These are phyloP conservation scores for Fusarium sp. DNA, from an alignment of 2,329 filamentous ascomycete species.

Conservation along the genomic window DNA sequence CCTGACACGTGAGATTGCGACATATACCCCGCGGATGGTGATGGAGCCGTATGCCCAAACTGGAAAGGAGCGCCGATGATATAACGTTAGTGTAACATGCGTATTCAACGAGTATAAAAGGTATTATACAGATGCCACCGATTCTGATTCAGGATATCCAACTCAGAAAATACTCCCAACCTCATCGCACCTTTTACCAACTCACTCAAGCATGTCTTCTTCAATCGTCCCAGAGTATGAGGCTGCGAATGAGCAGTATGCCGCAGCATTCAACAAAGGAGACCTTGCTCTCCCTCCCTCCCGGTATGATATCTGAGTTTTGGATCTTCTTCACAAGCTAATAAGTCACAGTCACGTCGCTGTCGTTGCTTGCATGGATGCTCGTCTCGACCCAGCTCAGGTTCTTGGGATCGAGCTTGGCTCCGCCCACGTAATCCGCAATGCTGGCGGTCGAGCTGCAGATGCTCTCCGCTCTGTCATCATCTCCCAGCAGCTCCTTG, in stretches of 20 bases:
- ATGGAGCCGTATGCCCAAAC: background rate
- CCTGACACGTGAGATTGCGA: slow-evolving; percentile 22
- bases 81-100: background rate
- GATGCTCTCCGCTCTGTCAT: slow-evolving; percentile 80
- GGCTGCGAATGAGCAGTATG: slow-evolving; percentile 37
- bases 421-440: slow-evolving; percentile 83
- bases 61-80: background rate
- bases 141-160: too few relatives aligned
- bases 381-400: slow-evolving; percentile 69
- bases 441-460: slow-evolving; percentile 72
- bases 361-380: slow-evolving; percentile 82
- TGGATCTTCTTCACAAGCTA: fast-evolving
- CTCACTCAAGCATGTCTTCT: slow-evolving; percentile 13
- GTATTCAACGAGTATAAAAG: background rate
- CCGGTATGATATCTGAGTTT: slow-evolving; percentile 15
- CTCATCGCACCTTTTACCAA: too few relatives aligned
- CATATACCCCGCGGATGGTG: slow-evolving; percentile 35
- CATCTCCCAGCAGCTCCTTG: slow-evolving; percentile 82
- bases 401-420: slow-evolving; percentile 54
- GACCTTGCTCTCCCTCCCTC: slow-evolving; percentile 37
- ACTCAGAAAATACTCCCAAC: background rate
- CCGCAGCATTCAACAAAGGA: slow-evolving; percentile 37
- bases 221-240: slow-evolving; percentile 40
- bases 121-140: background rate
- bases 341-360: slow-evolving; percentile 44